phyloP scores from a whole-genome alignment of 441 rosid genomes.

The Gossypium schwendimanii region DNA sequence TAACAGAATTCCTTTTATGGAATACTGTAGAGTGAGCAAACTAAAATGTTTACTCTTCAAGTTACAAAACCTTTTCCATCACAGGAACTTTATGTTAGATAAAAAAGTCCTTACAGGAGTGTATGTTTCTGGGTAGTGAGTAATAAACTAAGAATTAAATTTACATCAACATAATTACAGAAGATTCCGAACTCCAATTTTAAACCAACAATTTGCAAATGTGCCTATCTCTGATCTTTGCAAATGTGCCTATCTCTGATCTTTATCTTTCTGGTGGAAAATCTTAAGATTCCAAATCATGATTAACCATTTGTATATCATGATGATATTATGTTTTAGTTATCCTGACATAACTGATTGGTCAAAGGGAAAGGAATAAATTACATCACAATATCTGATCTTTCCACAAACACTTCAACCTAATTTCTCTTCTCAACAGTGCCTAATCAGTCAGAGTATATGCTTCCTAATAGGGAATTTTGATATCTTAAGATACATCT shows the following conservation, averaged over 20 bases:
- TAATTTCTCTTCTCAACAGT: background rate
- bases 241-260: background rate
- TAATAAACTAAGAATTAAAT: background rate
- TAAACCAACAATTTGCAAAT: background rate
- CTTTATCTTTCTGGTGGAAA: background rate
- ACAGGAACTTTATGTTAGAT: background rate
- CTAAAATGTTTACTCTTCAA: background rate
- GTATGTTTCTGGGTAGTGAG: background rate
- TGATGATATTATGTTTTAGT: background rate
- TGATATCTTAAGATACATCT: background rate
- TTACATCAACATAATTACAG: background rate
- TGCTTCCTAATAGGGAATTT: slow-evolving; percentile 1
- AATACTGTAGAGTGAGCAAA: background rate
- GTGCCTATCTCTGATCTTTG: background rate
- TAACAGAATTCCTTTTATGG: background rate
- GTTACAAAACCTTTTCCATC: background rate
- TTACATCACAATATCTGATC: background rate
- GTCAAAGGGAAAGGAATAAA: background rate
- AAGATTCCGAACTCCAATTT: background rate
- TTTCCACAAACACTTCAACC: background rate
- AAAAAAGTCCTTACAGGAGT: background rate
- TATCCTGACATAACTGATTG: background rate
- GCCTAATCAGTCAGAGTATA: background rate
- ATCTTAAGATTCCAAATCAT: background rate
- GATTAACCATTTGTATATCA: background rate